These are phyloP conservation scores for Hawksworthiomyces lignivorus DNA, from an alignment of 2,329 filamentous ascomycete species.

Conservation along the genomic window DNA sequence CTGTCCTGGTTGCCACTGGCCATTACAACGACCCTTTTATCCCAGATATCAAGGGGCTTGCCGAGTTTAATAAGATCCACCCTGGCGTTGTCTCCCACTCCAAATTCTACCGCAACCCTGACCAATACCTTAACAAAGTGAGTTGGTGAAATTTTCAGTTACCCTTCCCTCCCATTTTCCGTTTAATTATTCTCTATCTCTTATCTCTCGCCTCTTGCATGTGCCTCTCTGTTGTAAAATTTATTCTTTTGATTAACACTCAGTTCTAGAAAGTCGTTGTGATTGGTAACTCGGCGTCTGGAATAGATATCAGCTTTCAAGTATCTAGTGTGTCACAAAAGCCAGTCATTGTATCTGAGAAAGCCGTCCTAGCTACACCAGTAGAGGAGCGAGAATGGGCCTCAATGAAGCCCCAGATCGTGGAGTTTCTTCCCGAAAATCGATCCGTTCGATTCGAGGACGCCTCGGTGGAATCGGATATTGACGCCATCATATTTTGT, in stretches of 20 bases:
- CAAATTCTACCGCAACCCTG: conserved; percentile 67
- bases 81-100: conserved; percentile 56
- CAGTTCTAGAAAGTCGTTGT: conserved; percentile 44
- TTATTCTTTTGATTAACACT: too few relatives aligned
- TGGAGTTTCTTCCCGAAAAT: conserved; percentile 35
- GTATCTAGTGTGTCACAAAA: conserved; percentile 43
- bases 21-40: conserved; percentile 59
- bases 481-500: conserved; percentile 61
- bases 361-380: too few relatives aligned
- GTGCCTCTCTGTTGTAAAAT: too few relatives aligned
- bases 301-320: conserved; percentile 35
- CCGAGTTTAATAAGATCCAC: conserved; percentile 45
- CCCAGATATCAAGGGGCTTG: conserved; percentile 51
- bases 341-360: conserved; percentile 26
- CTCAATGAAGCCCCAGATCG: too few relatives aligned
- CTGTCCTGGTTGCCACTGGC: conserved; percentile 54
- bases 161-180: too few relatives aligned
- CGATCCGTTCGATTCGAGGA: conserved; percentile 52
- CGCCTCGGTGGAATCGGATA: conserved; percentile 42
- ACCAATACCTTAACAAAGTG: too few relatives aligned
- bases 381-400: too few relatives aligned
- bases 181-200: too few relatives aligned
- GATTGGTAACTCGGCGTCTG: conserved; percentile 42
- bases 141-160: too few relatives aligned
- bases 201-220: too few relatives aligned